Base-by-base conservation (phyloP, 1,284 basidiomycete genomes). In the Sphaerobolus stellatus region DNA sequence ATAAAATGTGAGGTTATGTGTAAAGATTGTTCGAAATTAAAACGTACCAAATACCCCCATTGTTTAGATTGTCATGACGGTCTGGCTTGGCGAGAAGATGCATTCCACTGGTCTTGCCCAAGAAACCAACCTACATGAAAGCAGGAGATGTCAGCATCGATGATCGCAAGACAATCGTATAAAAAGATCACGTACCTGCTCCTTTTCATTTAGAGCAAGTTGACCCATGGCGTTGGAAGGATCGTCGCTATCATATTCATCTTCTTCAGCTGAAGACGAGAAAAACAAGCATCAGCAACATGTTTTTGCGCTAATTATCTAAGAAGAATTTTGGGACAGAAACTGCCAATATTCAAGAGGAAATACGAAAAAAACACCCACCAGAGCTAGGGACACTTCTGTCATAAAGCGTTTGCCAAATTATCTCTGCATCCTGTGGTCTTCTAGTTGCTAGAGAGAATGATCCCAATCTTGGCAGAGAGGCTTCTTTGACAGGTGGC, bases 121-220 rank as follows among this genome's bases (percentile, higher is more conserved):
- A 88, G 64, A 82, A 90, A 47, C 89, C 84, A 51, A 93, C 79
- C 88, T 89, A 52, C 8, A 38, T n/a, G n/a, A n/a, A n/a, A 45
- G 47, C 14, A 24, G 18, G 18, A 5, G 25, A 36, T 16, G 29
- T 20, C 38, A 43, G 47, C 16, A 52, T 24, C 2, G 18, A 38
- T 25, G n/a, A n/a, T n/a, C n/a, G n/a, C n/a, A n/a, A 46, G 57
- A 34, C 52, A 49, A 14, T 20, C 30, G 6, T 50, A 16, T n/a
- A 20, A 5, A 30, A 41, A 22, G 31, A 40, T 3, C 4, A 58
- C 64, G 9, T 59, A 86, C 88, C 72, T 93, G 88, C 63, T 82
- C 80, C 64, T 91, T 84, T 65, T 93, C 90, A 60, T 92, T 88
- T 40, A 93, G 71, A 2, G 88, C 90, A n/a, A 94, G 68, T 62